Conservation (phyloP, 2,329 filamentous ascomycete species). For the Nemania serpens region DNA sequence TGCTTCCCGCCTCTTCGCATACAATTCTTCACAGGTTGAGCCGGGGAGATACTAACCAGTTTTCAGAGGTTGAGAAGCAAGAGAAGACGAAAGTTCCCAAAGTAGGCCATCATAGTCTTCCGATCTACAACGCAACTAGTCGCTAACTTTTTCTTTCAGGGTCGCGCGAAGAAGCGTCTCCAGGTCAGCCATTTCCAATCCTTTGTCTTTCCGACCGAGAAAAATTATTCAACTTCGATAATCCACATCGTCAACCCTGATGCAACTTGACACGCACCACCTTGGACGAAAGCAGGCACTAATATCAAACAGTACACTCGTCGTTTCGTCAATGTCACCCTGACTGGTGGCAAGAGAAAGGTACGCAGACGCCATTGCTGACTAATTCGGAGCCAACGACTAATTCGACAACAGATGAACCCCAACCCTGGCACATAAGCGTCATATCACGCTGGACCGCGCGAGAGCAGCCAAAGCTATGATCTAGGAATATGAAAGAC, state of each 20-base stretch:
- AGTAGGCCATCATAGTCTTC: neutral
- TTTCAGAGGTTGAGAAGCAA: slow-evolving; percentile 23
- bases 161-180: slow-evolving; percentile 91
- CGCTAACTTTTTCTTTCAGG: slow-evolving; percentile 47
- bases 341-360: slow-evolving; percentile 99
- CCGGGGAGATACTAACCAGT: neutral
- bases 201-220: neutral
- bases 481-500: slow-evolving; percentile 34
- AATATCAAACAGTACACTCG: slow-evolving; percentile 70
- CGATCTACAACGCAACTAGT: neutral
- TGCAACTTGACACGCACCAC: neutral
- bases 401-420: slow-evolving; percentile 45
- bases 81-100: slow-evolving; percentile 75
- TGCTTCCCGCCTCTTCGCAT: slow-evolving; percentile 9
- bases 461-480: slow-evolving; percentile 38
- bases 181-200: slow-evolving; percentile 9
- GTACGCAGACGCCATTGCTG: slow-evolving; percentile 52
- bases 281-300: neutral
- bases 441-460: slow-evolving; percentile 26
- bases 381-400: neutral
- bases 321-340: slow-evolving; percentile 97
- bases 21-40: neutral
- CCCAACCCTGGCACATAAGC: slow-evolving; percentile 48
- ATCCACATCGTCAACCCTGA: neutral
- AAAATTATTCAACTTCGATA: neutral